Evolutionary conservation across 352 stramenopile species (phyloP), one percentile per base, ranked within the genome.

Genomic region (Phytophthora lateralis): DNA sequence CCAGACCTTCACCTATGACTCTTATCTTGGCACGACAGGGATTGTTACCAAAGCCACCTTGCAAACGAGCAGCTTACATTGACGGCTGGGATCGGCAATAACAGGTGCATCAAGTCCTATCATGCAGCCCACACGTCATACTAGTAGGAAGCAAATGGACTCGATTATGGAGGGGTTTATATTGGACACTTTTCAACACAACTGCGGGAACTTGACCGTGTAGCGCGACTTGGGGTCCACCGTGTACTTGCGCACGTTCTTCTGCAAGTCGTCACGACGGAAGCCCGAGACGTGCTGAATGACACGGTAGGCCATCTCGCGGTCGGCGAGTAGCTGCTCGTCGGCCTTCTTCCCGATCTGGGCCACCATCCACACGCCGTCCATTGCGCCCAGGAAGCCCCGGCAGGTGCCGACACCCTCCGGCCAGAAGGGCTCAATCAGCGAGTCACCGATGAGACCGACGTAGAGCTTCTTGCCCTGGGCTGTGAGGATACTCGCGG

Each of bases 341-440:
- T 93, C 85, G 15, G 76, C 77, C 69, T 85, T 72, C 43, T 84
- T 79, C 27, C 82, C 85, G 27, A 88, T 76, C 69, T 89, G 85
- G 11, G 82, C 71, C 35, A 92, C 73, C 80, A 91, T 90, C 85
- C 79, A 93, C 37, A 80, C 84, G 14, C 68, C 79, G 44, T 95
- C 85, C 35, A 95, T 72, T 7, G 82, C 86, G 18, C 82, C 78
- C 45, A 93, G 72, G 70, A 95, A 95, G 47, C 86, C 86, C 21
- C 86, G 82, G 43, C 88, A 93, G 26, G 82, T 91, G 57, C 86
- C 86, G 9, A 95, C 73, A 6, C 86, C 86, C 48, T 95, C 84
- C 3, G 84, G 86, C 86, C 86, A 95, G 74, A 95, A 95, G 32
- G 86, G 86, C 60, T 95, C 86, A 46, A 95, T 88, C 34, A 95